A percentile compares a stretch with the other conserved stretches of the same genome.
Conservation (phyloP, 1,139 yeast genomes). For the Taphrina wiesneri region DNA sequence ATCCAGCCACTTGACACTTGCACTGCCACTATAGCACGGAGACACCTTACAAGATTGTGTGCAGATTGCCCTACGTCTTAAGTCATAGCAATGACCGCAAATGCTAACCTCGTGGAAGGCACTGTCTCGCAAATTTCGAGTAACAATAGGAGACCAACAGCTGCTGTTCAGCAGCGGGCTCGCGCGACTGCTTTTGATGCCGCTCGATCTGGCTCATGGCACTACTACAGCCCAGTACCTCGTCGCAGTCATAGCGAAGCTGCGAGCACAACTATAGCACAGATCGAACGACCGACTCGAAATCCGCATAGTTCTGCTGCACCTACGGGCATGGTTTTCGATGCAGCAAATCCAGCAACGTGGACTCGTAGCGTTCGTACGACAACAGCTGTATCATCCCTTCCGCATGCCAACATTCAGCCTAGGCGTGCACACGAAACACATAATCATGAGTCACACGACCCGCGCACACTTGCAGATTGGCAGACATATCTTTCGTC, state of each 20-base stretch:
- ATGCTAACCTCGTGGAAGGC: neutral
- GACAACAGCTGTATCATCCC: neutral
- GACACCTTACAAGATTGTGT: neutral
- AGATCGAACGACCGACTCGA: neutral
- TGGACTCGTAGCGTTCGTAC: conserved; percentile 17
- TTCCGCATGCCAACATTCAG: neutral
- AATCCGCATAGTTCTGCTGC: neutral
- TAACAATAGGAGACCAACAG: neutral
- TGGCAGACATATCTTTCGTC: conserved; percentile 12
- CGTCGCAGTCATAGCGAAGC: neutral
- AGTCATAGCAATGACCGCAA: neutral
- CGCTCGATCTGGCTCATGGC: conserved; percentile 22
- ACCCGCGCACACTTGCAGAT: conserved; percentile 7
- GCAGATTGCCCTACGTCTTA: neutral
- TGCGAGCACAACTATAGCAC: neutral
- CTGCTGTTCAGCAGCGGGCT: conserved; percentile 4
- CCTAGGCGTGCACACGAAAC: neutral
- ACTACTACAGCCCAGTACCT: conserved; percentile 10
- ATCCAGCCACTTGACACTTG: neutral
- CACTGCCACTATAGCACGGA: neutral
- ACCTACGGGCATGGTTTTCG: conserved; percentile 2
- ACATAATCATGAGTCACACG: neutral
- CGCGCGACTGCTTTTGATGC: conserved; percentile 23
- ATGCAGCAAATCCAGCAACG: conserved; percentile 29
- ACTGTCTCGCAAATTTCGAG: neutral